Percentiles rank a stretch among this genome's conserved stretches.
Conservation (phyloP, 768 basidiomycete species). For the Rhodosporidiobolus odoratus region DNA sequence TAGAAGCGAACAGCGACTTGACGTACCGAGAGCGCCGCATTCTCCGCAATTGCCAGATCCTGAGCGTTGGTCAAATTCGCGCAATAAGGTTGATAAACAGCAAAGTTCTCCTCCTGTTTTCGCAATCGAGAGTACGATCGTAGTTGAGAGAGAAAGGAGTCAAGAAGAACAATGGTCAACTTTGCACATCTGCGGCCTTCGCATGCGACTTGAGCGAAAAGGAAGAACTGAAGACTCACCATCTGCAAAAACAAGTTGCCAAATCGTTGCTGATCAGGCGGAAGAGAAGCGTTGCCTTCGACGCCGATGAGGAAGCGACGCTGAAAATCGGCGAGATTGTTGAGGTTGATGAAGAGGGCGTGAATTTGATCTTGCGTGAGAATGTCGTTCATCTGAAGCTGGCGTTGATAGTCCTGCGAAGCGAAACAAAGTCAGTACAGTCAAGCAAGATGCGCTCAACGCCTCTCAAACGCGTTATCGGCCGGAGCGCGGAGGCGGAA, state of each 20-base stretch:
- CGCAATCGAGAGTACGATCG: conserved; percentile 15
- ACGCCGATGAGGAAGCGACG: conserved; percentile 84
- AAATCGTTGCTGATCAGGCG: conserved; percentile 82
- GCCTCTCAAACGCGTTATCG: too few species aligned
- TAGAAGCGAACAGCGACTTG: not conserved
- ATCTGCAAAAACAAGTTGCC: conserved; percentile 73
- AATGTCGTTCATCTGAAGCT: conserved; percentile 70
- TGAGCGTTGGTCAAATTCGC: conserved; percentile 85
- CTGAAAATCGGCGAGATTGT: conserved; percentile 93
- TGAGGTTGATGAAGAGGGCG: conserved; percentile 86
- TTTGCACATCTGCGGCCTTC: not conserved
- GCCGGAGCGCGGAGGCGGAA: not conserved
- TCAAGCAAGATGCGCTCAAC: too few species aligned
- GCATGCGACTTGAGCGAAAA: not conserved
- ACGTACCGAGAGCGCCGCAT: conserved; percentile 77
- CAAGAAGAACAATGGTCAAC: not conserved
- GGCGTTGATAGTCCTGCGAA: conserved; percentile 78
- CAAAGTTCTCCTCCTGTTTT: conserved; percentile 83
- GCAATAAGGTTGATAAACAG: conserved; percentile 94
- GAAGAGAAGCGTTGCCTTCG: conserved; percentile 73
- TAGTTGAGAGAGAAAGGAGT: too few species aligned
- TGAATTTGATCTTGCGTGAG: conserved; percentile 95
- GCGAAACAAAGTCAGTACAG: not conserved
- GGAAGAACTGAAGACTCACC: conserved; percentile 38
- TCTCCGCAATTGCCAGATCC: conserved; percentile 76